phyloP scores from a whole-genome alignment of 257 asterid genomes.

The Solanum pinnatisectum region DNA sequence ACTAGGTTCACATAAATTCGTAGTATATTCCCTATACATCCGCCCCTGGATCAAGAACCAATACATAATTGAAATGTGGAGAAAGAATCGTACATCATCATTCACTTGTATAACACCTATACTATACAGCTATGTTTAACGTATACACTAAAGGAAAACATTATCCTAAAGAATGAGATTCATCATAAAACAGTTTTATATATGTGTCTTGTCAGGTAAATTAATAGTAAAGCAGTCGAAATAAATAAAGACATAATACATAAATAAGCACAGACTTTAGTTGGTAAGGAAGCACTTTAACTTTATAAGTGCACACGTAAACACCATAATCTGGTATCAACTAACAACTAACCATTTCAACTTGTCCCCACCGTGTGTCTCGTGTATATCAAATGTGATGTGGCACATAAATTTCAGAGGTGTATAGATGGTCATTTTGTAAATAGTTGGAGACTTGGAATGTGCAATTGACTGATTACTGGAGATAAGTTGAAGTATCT shows the following conservation, averaged over 20 bases:
- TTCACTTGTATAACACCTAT: background rate
- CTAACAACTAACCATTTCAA: no score
- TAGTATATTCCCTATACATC: background rate
- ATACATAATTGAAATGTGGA: background rate
- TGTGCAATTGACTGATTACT: no score
- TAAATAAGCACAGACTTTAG: rapidly evolving
- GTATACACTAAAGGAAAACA: background rate
- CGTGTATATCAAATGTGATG: no score
- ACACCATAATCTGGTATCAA: no score
- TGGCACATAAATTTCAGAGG: background rate
- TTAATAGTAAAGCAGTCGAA: background rate
- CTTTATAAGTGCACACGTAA: no score
- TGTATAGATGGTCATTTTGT: no score
- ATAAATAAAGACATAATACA: no score
- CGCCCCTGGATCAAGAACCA: background rate
- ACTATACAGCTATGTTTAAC: background rate
- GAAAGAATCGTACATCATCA: background rate
- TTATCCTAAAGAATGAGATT: background rate
- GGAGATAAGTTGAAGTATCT: background rate
- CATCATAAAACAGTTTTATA: background rate
- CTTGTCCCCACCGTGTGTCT: background rate
- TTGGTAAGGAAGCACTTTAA: background rate
- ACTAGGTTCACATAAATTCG: no score
- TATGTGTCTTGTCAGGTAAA: background rate
- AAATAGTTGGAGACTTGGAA: no score